Evolutionary conservation across 148 eudicot genomes (phyloP).

Genomic region (Fagopyrum homotropicum): DNA sequence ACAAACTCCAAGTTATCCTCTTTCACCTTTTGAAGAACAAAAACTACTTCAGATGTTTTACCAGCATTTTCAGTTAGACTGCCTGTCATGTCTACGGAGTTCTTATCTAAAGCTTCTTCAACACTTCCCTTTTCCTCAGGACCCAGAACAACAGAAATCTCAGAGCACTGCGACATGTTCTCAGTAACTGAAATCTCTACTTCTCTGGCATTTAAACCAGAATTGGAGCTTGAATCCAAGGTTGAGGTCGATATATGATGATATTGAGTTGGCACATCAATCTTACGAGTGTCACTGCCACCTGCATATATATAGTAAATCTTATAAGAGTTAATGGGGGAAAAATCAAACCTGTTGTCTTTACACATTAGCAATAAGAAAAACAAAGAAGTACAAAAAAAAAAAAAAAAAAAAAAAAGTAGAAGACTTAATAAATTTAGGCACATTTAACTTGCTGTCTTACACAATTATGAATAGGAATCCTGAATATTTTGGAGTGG

Average conservation of each 20-base stretch:
- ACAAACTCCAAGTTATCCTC: conserved; percentile 15
- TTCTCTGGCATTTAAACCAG: conserved; percentile 15
- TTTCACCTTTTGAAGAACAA: conserved; percentile 3
- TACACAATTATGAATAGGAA: not conserved
- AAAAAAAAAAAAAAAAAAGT: too few species aligned
- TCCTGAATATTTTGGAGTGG: not conserved
- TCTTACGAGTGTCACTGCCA: conserved; percentile 3
- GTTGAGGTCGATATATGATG: conserved; percentile 12
- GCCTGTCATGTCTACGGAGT: conserved; percentile 10
- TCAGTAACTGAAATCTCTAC: conserved; percentile 23
- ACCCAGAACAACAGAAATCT: conserved; percentile 8
- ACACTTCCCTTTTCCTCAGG: conserved; percentile 14
- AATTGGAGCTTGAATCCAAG: conserved; percentile 12
- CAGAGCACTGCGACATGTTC: conserved; percentile 10
- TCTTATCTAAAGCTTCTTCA: not conserved
- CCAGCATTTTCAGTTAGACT: conserved; percentile 16
- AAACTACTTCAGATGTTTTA: conserved; percentile 19
- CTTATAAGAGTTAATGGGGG: not conserved
- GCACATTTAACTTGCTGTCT: not conserved
- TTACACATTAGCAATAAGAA: too few species aligned
- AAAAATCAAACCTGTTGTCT: not conserved
- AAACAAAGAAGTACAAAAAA: too few species aligned
- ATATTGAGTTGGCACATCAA: conserved; percentile 14
- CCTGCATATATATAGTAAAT: conserved; percentile 20
- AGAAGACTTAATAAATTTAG: too few species aligned